phyloP scores from a whole-genome alignment of 179 eudicot genomes.

The Silene vulgaris region DNA sequence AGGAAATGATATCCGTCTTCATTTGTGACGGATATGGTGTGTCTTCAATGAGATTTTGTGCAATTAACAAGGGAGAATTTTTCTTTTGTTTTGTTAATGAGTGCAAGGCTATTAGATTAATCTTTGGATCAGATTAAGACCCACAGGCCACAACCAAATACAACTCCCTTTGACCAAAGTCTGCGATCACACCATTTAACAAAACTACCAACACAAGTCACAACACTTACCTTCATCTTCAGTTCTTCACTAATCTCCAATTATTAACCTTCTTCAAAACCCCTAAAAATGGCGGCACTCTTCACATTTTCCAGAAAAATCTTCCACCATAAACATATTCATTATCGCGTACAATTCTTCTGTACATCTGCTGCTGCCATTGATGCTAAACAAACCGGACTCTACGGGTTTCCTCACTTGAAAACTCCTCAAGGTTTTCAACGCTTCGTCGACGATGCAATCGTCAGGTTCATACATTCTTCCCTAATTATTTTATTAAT shows the following conservation, averaged over 20 bases:
- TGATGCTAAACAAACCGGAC: constrained; percentile 45
- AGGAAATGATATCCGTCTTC: too few relatives aligned
- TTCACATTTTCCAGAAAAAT: constrained; percentile 19
- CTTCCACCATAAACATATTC: constrained; percentile 9
- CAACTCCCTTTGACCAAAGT: too few relatives aligned
- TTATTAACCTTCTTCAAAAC: not conserved
- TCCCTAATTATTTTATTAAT: not conserved
- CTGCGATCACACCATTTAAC: too few relatives aligned
- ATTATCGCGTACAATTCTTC: constrained; percentile 14
- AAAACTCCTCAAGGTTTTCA: constrained; percentile 72
- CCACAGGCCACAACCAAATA: too few relatives aligned
- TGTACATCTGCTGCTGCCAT: constrained; percentile 27
- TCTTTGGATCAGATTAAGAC: too few relatives aligned
- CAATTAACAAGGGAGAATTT: too few relatives aligned
- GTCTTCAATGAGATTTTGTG: too few relatives aligned
- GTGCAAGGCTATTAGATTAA: too few relatives aligned
- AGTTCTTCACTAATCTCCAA: not conserved
- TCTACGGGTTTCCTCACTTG: constrained; percentile 68
- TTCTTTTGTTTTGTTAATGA: too few relatives aligned
- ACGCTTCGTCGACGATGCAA: constrained; percentile 80
- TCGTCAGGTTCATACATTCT: constrained; percentile 42
- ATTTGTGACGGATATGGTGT: too few relatives aligned
- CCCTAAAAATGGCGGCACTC: constrained; percentile 28
- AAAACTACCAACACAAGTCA: too few relatives aligned
- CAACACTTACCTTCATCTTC: not conserved